A percentile compares a stretch with the other conserved stretches of the same genome.
Evolutionary conservation across 2,329 filamentous ascomycete genomes (phyloP).

Genomic region (Xylariaceae sp.): DNA sequence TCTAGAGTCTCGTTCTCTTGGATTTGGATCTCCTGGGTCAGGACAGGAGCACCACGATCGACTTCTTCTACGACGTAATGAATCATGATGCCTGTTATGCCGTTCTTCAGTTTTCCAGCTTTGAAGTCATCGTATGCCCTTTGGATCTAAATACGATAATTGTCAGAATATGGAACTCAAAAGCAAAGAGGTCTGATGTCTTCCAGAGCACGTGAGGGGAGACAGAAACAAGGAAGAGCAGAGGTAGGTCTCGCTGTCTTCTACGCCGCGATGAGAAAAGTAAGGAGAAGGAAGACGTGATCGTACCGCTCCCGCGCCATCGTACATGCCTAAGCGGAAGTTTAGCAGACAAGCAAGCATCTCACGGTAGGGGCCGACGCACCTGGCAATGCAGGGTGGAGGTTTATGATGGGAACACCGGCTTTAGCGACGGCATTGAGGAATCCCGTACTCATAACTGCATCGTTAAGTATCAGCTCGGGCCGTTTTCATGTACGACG

Average conservation of each 20-base stretch:
- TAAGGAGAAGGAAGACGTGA: not conserved
- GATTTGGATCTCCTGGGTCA: constrained; percentile 56
- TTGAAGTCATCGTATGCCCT: constrained; percentile 61
- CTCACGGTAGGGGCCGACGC: constrained; percentile 22
- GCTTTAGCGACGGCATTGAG: constrained; percentile 60
- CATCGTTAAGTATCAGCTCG: constrained; percentile 3
- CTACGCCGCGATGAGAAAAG: not conserved
- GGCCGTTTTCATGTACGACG: constrained; percentile 22
- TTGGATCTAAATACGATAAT: constrained; percentile 43
- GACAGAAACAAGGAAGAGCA: not conserved
- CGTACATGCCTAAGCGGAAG: constrained; percentile 49
- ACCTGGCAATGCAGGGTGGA: constrained; percentile 51
- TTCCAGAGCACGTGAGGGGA: not conserved
- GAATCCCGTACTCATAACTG: constrained; percentile 44
- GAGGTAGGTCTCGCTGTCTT: not conserved
- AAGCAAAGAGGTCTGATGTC: not conserved
- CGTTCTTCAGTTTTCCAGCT: constrained; percentile 50
- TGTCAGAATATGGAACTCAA: not conserved
- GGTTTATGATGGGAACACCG: constrained; percentile 68
- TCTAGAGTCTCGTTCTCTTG: constrained; percentile 53
- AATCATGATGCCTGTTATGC: constrained; percentile 64
- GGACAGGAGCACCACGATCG: constrained; percentile 61
- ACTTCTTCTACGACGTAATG: constrained; percentile 66
- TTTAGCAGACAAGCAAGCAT: not conserved
- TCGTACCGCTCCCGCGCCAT: constrained; percentile 54